These are phyloP conservation scores for Diaporthe amygdali DNA, from an alignment of 2,329 filamentous ascomycete genomes.

Conservation along the genomic window DNA sequence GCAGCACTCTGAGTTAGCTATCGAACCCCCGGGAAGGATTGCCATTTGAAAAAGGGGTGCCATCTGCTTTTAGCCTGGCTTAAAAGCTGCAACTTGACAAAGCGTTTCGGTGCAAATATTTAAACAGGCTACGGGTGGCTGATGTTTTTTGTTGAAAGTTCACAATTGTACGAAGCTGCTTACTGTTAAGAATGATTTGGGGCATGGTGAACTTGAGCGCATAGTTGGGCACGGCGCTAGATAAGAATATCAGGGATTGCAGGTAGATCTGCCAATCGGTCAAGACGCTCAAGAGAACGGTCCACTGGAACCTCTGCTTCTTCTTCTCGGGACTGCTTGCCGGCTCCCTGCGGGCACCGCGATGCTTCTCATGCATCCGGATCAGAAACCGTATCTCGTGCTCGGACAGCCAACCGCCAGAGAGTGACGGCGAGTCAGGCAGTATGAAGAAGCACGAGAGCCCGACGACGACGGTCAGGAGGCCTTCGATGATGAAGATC, in stretches of 20 bases:
- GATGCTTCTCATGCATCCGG: conserved; percentile 39
- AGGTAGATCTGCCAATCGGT: conserved; percentile 54
- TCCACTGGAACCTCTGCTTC: conserved; percentile 38
- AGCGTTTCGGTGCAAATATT: too few relatives aligned
- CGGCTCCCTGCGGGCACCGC: conserved; percentile 21
- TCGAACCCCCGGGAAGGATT: too few relatives aligned
- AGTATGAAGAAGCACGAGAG: conserved; percentile 50
- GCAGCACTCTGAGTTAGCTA: too few relatives aligned
- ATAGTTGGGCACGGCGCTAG: conserved; percentile 40
- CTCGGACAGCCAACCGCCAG: conserved; percentile 39
- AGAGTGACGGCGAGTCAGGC: conserved; percentile 45
- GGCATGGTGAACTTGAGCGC: conserved; percentile 34
- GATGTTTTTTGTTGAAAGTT: too few relatives aligned
- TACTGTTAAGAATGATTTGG: conserved; percentile 40
- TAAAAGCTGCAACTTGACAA: too few relatives aligned
- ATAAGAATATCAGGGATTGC: conserved; percentile 48
- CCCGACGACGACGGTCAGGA: conserved; percentile 45
- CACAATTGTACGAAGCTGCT: too few relatives aligned
- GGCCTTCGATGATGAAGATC: conserved; percentile 61
- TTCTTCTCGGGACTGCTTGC: conserved; percentile 30
- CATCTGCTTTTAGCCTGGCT: too few relatives aligned
- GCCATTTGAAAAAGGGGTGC: too few relatives aligned
- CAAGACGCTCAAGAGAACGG: conserved; percentile 42
- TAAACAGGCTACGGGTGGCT: too few relatives aligned
- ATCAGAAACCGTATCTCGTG: conserved; percentile 47